Percentiles rank a stretch among this genome's conserved stretches.
Evolutionary conservation across 768 basidiomycete genomes (phyloP).

Genomic region (Boletellus ananiceps): DNA sequence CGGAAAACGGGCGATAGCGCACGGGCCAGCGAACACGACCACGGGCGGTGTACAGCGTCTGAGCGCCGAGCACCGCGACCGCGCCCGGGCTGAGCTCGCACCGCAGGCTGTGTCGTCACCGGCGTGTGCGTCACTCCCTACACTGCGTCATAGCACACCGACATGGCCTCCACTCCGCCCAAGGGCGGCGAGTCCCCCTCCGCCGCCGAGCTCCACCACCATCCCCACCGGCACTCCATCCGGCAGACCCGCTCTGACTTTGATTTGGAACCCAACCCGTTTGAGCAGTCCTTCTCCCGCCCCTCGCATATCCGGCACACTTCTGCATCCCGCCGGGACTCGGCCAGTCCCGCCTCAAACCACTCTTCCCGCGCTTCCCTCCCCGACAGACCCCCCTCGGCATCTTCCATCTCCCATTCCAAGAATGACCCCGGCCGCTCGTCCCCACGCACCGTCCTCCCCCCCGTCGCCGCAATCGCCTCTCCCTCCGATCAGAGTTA

Average conservation of each 20-base stretch:
- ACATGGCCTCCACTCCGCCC: constrained; percentile 27
- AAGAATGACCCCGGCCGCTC: constrained; percentile 30
- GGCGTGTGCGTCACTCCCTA: constrained; percentile 14
- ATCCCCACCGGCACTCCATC: constrained; percentile 14
- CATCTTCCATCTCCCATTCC: constrained; percentile 29
- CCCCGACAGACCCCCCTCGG: constrained; percentile 31
- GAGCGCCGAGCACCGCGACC: constrained; percentile 19
- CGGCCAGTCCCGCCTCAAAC: constrained; percentile 31
- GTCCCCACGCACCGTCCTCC: constrained; percentile 68
- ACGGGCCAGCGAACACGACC: constrained; percentile 27
- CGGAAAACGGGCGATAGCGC: constrained; percentile 25
- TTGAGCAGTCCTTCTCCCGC: constrained; percentile 87
- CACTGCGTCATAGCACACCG: neutral
- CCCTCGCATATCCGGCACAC: constrained; percentile 50
- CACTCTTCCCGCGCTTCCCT: constrained; percentile 36
- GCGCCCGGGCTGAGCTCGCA: constrained; percentile 13
- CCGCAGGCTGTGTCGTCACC: constrained; percentile 19
- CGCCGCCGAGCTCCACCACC: constrained; percentile 8
- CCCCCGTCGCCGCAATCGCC: constrained; percentile 74
- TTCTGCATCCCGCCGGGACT: constrained; percentile 31
- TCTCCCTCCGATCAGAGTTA: constrained; percentile 48
- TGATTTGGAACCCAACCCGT: constrained; percentile 84
- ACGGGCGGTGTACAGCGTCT: neutral
- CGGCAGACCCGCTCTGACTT: constrained; percentile 62
- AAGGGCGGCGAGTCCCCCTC: constrained; percentile 35